These are phyloP conservation scores for Coriaria nepalensis DNA, from an alignment of 306 rosid genomes.

Conservation along the genomic window DNA sequence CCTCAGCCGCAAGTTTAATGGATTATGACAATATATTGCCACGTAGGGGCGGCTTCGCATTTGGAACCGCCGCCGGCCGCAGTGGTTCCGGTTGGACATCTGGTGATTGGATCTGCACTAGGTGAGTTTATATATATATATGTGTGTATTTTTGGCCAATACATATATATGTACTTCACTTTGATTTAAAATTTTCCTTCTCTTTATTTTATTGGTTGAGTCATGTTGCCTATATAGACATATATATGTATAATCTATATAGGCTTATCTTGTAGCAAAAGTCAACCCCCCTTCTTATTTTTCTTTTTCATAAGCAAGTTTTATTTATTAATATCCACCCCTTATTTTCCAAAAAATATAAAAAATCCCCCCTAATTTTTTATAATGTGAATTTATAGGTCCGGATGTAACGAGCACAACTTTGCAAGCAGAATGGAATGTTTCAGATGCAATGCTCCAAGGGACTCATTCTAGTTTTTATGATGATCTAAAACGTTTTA, in stretches of 20 bases:
- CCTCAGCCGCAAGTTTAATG: slow-evolving; percentile 16
- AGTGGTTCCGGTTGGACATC: slow-evolving; percentile 80
- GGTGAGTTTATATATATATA: slow-evolving; percentile 22
- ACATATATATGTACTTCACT: too few relatives aligned
- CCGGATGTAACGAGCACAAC: slow-evolving; percentile 87
- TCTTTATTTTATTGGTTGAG: background rate
- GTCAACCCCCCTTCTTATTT: too few relatives aligned
- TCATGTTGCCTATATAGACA: too few relatives aligned
- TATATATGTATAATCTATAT: too few relatives aligned
- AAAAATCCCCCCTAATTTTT: too few relatives aligned
- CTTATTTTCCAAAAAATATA: too few relatives aligned
- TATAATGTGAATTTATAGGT: slow-evolving; percentile 21
- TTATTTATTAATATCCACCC: too few relatives aligned
- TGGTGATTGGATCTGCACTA: slow-evolving; percentile 96
- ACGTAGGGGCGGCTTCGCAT: slow-evolving; percentile 19
- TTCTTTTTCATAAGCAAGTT: too few relatives aligned
- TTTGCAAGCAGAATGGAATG: slow-evolving; percentile 77
- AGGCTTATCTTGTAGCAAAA: too few relatives aligned
- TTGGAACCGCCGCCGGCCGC: slow-evolving; percentile 21
- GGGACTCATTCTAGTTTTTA: slow-evolving; percentile 28
- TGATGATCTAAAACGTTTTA: too few relatives aligned
- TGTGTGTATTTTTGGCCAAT: too few relatives aligned
- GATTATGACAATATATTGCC: slow-evolving; percentile 9
- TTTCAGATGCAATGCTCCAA: slow-evolving; percentile 70
- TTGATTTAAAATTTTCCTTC: background rate